Evolutionary conservation across 2,329 filamentous ascomycete species (phyloP).

Genomic region (Cryphonectria japonica): DNA sequence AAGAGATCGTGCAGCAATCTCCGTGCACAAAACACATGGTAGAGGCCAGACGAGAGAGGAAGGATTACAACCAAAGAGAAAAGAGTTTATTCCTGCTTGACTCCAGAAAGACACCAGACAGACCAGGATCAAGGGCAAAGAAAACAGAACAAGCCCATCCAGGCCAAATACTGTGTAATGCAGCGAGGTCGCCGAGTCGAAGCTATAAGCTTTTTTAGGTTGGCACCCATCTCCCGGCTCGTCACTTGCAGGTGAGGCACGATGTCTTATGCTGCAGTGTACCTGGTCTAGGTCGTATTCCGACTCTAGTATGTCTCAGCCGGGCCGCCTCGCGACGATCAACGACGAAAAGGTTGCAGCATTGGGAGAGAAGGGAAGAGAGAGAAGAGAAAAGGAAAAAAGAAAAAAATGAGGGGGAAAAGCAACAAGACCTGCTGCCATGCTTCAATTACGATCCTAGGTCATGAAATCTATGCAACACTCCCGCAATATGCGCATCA

Average conservation of each 20-base stretch:
- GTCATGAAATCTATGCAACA: neutral
- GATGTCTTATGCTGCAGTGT: neutral
- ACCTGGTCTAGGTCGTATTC: slow-evolving; percentile 3
- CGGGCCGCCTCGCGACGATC: neutral
- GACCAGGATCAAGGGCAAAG: no score
- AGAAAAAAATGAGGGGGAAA: neutral
- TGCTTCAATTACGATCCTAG: neutral
- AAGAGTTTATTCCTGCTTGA: no score
- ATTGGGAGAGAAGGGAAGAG: no score
- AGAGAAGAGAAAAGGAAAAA: neutral
- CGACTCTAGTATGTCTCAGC: neutral
- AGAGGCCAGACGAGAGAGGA: no score
- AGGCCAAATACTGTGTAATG: neutral
- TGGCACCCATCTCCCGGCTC: neutral
- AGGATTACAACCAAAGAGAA: no score
- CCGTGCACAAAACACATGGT: neutral
- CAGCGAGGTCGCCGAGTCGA: neutral
- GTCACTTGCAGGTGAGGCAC: no score
- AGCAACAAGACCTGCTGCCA: neutral
- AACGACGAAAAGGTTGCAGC: neutral
- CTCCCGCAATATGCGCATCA: neutral
- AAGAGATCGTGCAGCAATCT: neutral
- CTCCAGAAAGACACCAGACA: no score
- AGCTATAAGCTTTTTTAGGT: neutral
- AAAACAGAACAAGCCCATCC: no score